phyloP scores from a whole-genome alignment of 1,139 yeast species.

The Sugiyamaella sp. region DNA sequence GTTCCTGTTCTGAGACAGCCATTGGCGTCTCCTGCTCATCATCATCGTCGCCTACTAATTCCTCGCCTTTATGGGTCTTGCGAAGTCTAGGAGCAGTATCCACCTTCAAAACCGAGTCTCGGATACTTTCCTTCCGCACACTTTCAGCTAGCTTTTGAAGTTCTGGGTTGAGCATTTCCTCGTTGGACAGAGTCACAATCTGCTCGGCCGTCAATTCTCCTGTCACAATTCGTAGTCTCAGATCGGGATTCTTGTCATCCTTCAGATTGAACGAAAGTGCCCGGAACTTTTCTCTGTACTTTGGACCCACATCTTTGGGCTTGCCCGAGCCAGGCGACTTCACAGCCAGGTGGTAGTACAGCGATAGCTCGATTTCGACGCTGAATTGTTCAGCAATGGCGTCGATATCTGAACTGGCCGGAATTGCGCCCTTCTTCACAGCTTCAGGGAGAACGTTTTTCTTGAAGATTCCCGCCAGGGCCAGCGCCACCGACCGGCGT shows the following conservation, averaged over 20 bases:
- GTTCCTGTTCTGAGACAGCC: not conserved
- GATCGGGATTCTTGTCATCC: slow-evolving; percentile 53
- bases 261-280: slow-evolving; percentile 57
- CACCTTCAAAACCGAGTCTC: slow-evolving; percentile 62
- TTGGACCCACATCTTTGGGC: slow-evolving; percentile 43
- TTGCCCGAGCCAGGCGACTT: slow-evolving; percentile 24
- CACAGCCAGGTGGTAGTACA: slow-evolving; percentile 45
- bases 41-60: slow-evolving; percentile 61
- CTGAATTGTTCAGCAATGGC: slow-evolving; percentile 46
- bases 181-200: slow-evolving; percentile 60
- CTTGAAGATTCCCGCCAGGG: slow-evolving; percentile 43
- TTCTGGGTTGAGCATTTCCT: slow-evolving; percentile 73
- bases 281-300: slow-evolving; percentile 58
- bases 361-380: slow-evolving; percentile 46
- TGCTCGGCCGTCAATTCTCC: slow-evolving; percentile 53
- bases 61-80: slow-evolving; percentile 87
- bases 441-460: slow-evolving; percentile 51
- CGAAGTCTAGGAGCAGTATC: slow-evolving; percentile 63
- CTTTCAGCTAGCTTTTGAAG: slow-evolving; percentile 68
- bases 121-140: slow-evolving; percentile 68
- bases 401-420: slow-evolving; percentile 47
- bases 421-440: slow-evolving; percentile 37
- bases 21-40: slow-evolving; percentile 14
- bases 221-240: slow-evolving; percentile 52
- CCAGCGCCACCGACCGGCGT: slow-evolving; percentile 48